Conservation (phyloP, 164 flowering plant genomes). For the Annona cherimola region DNA sequence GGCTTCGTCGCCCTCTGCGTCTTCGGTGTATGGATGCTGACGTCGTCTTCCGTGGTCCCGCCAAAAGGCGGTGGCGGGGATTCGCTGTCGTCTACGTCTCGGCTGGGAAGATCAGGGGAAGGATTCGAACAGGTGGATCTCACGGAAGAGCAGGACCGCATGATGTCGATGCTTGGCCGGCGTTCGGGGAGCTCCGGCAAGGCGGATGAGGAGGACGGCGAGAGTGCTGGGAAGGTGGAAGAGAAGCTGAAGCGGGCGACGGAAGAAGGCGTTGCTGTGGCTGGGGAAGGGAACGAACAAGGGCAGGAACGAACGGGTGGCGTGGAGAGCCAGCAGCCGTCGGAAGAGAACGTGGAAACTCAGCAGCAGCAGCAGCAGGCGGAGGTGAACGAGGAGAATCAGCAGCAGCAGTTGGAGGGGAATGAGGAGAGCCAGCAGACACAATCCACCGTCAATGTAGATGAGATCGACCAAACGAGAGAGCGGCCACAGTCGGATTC, state of each 20-base stretch:
- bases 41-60: conserved; percentile 42
- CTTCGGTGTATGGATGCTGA: conserved; percentile 65
- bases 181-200: neutral
- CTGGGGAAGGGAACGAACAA: neutral
- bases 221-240: neutral
- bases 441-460: neutral
- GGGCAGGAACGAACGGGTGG: conserved; percentile 32
- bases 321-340: conserved; percentile 18
- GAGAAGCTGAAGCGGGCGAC: neutral
- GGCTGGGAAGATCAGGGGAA: neutral
- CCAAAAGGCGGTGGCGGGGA: neutral
- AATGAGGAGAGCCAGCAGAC: conserved; percentile 4
- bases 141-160: neutral
- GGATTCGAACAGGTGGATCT: neutral
- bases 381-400: neutral
- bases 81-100: neutral
- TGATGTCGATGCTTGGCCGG: neutral
- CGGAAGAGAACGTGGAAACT: neutral
- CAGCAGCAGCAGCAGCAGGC: conserved; percentile 12
- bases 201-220: neutral
- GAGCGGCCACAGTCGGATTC: conserved; percentile 14
- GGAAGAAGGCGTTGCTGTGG: neutral
- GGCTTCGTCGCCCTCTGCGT: conserved; percentile 53
- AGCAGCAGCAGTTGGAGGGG: neutral
- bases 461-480: conserved; percentile 17